A percentile compares a stretch with the other conserved stretches of the same genome.
Evolutionary conservation across 208 protist genomes (phyloP).

Genomic region (Leishmania guyanensis): DNA sequence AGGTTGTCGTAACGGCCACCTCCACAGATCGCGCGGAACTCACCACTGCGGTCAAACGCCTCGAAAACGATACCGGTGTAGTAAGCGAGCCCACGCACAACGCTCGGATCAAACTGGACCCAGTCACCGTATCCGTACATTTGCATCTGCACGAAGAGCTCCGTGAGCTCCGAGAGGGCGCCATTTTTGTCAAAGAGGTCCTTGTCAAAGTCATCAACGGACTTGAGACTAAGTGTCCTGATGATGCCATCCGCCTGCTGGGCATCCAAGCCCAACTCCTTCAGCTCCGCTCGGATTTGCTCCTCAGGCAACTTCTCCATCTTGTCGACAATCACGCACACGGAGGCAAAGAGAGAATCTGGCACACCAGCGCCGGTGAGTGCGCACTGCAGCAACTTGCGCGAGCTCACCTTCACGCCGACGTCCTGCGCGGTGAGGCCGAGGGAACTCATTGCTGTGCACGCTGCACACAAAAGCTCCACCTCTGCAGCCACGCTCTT

Average conservation of each 20-base stretch:
- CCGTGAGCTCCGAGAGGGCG: constrained; percentile 78
- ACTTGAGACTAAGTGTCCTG: constrained; percentile 76
- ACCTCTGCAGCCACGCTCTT: constrained; percentile 90
- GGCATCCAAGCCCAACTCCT: constrained; percentile 54
- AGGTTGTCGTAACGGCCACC: constrained; percentile 96
- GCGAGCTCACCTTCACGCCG: constrained; percentile 93
- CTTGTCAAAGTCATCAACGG: constrained; percentile 83
- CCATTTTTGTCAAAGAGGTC: constrained; percentile 66
- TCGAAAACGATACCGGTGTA: constrained; percentile 98
- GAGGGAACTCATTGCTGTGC: constrained; percentile 75
- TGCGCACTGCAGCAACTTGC: constrained; percentile 91
- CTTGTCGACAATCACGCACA: constrained; percentile 96
- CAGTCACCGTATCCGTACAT: constrained; percentile 95
- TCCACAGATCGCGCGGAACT: constrained; percentile 95
- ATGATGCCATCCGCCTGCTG: constrained; percentile 80
- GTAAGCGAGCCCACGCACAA: constrained; percentile 95
- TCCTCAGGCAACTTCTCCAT: constrained; percentile 92
- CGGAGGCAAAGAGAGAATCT: constrained; percentile 83
- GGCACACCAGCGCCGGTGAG: constrained; percentile 75
- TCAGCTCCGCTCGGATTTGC: constrained; percentile 81
- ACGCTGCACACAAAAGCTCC: constrained; percentile 91
- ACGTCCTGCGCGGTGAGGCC: constrained; percentile 91
- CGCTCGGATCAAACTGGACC: constrained; percentile 93
- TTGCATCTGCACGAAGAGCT: constrained; percentile 86
- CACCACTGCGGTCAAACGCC: constrained; percentile 91